phyloP scores from a whole-genome alignment of 2,329 filamentous ascomycete species.

The Ceratocystis cacaofunesta region DNA sequence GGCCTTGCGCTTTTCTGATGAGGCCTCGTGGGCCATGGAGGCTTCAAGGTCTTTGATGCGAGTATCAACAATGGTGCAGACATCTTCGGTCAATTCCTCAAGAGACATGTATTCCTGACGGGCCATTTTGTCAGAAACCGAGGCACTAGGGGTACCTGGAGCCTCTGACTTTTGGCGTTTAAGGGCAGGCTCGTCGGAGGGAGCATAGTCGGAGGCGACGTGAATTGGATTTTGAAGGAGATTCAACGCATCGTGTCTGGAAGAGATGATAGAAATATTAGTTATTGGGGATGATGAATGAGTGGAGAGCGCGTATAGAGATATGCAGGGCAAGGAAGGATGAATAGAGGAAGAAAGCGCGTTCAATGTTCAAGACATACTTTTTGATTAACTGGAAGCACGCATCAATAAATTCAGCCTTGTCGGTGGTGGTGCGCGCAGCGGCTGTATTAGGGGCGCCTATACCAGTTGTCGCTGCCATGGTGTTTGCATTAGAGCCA shows the following conservation, averaged over 20 bases:
- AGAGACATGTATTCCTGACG: conserved; percentile 42
- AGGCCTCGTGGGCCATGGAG: conserved; percentile 21
- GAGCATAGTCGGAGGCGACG: conserved; percentile 38
- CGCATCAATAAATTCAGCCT: conserved; percentile 27
- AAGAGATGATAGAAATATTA: neutral
- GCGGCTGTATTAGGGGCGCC: conserved; percentile 4
- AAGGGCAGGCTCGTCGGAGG: conserved; percentile 36
- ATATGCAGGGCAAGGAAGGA: neutral
- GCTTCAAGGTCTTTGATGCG: conserved; percentile 35
- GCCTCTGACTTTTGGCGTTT: conserved; percentile 47
- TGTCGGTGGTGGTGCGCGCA: conserved; percentile 14
- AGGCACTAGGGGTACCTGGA: conserved; percentile 23
- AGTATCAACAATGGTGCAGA: conserved; percentile 34
- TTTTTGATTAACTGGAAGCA: conserved; percentile 27
- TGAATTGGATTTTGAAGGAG: conserved; percentile 30
- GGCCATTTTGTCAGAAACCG: conserved; percentile 40
- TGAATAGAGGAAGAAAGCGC: conserved; percentile 1
- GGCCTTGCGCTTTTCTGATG: conserved; percentile 16
- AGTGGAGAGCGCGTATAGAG: neutral
- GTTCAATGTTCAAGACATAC: conserved; percentile 21
- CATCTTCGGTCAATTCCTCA: conserved; percentile 48
- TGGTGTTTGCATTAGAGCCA: conserved; percentile 24
- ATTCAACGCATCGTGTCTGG: conserved; percentile 33
- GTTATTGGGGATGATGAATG: neutral
- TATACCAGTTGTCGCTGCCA: conserved; percentile 20